These are phyloP conservation scores for Saturnispora serradocipensis DNA, from an alignment of 805 yeast genomes.

Conservation along the genomic window DNA sequence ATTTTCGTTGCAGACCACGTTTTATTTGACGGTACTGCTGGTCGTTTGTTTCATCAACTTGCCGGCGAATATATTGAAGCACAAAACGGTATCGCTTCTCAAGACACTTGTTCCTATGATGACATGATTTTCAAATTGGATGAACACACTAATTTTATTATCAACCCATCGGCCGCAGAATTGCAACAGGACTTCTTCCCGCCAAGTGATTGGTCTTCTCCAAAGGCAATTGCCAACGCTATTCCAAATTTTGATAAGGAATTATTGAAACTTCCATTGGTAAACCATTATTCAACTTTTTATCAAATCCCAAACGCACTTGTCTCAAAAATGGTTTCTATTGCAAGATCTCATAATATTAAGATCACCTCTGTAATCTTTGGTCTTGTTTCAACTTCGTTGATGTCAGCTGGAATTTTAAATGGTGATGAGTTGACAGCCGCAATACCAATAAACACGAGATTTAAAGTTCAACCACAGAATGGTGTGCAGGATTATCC, in stretches of 20 bases:
- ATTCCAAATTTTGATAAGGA: neutral
- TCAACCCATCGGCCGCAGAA: slow-evolving; percentile 3
- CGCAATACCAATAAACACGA: slow-evolving; percentile 9
- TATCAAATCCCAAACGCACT: neutral
- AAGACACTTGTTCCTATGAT: neutral
- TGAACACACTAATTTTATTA: neutral
- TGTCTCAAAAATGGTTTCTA: neutral
- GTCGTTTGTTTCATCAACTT: slow-evolving; percentile 6
- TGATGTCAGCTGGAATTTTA: neutral
- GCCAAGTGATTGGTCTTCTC: neutral
- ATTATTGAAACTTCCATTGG: slow-evolving; percentile 1
- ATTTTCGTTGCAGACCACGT: slow-evolving; percentile 10
- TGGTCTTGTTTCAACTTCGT: slow-evolving; percentile 4
- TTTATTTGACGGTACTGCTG: slow-evolving; percentile 12
- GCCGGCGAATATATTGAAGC: neutral
- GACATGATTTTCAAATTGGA: neutral
- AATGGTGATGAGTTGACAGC: slow-evolving; percentile 2
- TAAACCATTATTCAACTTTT: slow-evolving; percentile 3
- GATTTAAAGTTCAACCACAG: slow-evolving; percentile 1
- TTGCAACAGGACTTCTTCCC: neutral
- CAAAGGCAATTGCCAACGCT: neutral
- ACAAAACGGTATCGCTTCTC: neutral
- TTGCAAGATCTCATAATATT: neutral
- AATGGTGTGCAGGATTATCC: neutral
- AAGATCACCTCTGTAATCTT: slow-evolving; percentile 10